Conservation (phyloP, 768 basidiomycete genomes). For the Russula lepida region DNA sequence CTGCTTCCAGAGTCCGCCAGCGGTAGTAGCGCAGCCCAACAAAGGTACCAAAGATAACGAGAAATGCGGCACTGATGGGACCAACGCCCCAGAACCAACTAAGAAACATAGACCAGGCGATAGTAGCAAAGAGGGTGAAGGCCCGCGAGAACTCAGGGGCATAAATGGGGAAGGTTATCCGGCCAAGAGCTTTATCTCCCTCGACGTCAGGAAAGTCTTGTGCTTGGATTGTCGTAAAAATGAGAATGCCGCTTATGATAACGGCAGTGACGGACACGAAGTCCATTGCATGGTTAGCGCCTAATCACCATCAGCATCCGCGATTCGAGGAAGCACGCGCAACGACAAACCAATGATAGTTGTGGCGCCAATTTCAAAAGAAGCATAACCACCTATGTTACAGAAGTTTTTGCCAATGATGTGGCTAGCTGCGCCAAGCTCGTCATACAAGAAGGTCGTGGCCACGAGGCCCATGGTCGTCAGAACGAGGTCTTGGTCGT, state of each 20-base stretch:
- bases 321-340: constrained; percentile 1
- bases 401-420: constrained; percentile 22
- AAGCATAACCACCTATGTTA: constrained; percentile 21
- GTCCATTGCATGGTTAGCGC: constrained; percentile 16
- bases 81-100: constrained; percentile 21
- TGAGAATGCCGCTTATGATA: constrained; percentile 20
- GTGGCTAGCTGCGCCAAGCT: constrained; percentile 14
- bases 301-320: constrained; percentile 15
- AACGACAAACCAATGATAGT: constrained; percentile 15
- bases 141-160: constrained; percentile 21
- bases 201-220: constrained; percentile 25
- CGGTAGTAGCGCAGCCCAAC: constrained; percentile 22
- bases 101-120: constrained; percentile 22
- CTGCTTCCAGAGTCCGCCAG: constrained; percentile 19
- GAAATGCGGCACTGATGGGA: constrained; percentile 12
- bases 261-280: constrained; percentile 21
- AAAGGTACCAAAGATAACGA: constrained; percentile 18
- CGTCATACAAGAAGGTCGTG: constrained; percentile 23
- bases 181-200: constrained; percentile 22
- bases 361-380: constrained; percentile 23
- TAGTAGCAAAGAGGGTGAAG: constrained; percentile 22
- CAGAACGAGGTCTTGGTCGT: constrained; percentile 14
- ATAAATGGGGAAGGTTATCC: constrained; percentile 23
- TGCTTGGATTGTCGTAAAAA: constrained; percentile 24
- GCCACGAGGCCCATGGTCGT: constrained; percentile 21